Base-by-base conservation (phyloP, 176 grass and related monocot genomes). In the Areca catechu region DNA sequence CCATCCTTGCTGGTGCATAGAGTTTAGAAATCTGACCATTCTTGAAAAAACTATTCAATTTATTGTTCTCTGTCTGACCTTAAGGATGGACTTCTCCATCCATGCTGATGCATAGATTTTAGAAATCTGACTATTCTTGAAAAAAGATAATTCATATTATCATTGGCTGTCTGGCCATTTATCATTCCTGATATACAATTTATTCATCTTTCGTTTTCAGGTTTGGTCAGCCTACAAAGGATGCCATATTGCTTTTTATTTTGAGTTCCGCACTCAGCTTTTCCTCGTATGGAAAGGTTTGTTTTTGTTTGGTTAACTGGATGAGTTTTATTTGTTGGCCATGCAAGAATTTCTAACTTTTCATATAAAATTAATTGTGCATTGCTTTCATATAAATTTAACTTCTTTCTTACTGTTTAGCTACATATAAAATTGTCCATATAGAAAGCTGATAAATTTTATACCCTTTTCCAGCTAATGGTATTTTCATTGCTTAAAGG, bases 241-340 rank as follows among this genome's bases (percentile, higher is more conserved):
- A 88, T 58, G 20, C 30, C 61, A 71, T 97, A 29, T 68, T 97
- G 22, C 29, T 64, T 64, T 85, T 82, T 69, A 76, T 97, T 70
- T 80, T 97, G 65, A 53, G 68, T 49, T 90, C 77, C 75, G 75
- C 72, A 49, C 79, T 90, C 62, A 73, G 73, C 69, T 77, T 84
- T 37, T 66, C 83, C 30, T 75, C 80, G 62, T 82, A 82, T 63
- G 86, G 86, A 71, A 90, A 97, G 92, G 92, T 97, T 50, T 74
- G 83, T 71, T 65, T 29, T 51, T 19, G 18, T 15, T 55, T 55
- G 53, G 53, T 55, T 20, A 55, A 3, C 14, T 22, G 19, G 10
- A 19, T 22, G 6, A 14, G 53, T 55, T 55, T 21, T 29, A 29
- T 29, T 29, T 29, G 27, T 29, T 29, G 27, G 27, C 4, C 27